Evolutionary conservation across 352 stramenopile species (phyloP).

Genomic region (Globisporangium acanthophoron): DNA sequence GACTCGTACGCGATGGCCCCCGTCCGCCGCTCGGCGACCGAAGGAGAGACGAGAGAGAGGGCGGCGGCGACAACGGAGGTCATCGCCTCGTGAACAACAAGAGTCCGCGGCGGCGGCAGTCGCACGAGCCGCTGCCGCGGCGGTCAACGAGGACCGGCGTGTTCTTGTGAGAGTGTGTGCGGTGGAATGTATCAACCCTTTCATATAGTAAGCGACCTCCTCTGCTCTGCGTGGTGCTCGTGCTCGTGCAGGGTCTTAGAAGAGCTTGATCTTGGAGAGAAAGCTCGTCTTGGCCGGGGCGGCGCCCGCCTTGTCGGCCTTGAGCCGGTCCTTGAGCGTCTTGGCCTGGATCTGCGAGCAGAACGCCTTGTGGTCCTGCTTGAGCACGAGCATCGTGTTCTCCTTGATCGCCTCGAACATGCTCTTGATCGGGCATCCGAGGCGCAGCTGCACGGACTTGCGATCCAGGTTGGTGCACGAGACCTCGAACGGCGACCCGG

Average conservation of each 20-base stretch:
- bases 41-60: background rate
- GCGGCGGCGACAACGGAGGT: background rate
- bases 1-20: conserved; percentile 11
- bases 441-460: conserved; percentile 75
- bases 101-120: background rate
- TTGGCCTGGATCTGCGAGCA: conserved; percentile 64
- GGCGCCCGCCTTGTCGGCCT: conserved; percentile 42
- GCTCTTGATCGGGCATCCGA: conserved; percentile 68
- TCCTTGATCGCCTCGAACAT: conserved; percentile 87
- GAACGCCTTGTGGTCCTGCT: conserved; percentile 82
- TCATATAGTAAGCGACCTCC: background rate
- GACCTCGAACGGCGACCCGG: conserved; percentile 67
- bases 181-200: conserved; percentile 4
- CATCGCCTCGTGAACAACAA: background rate
- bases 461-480: conserved; percentile 80
- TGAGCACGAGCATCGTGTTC: conserved; percentile 80
- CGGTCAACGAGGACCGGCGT: background rate
- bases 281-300: conserved; percentile 45
- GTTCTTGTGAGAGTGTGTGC: background rate
- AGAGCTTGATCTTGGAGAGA: conserved; percentile 71
- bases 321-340: conserved; percentile 68
- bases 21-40: conserved; percentile 16
- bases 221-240: no score
- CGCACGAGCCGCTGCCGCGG: background rate
- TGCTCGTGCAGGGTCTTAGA: conserved; percentile 17